Base-by-base conservation (phyloP, 2,329 filamentous ascomycete genomes). In the Calonectria pteridis region DNA sequence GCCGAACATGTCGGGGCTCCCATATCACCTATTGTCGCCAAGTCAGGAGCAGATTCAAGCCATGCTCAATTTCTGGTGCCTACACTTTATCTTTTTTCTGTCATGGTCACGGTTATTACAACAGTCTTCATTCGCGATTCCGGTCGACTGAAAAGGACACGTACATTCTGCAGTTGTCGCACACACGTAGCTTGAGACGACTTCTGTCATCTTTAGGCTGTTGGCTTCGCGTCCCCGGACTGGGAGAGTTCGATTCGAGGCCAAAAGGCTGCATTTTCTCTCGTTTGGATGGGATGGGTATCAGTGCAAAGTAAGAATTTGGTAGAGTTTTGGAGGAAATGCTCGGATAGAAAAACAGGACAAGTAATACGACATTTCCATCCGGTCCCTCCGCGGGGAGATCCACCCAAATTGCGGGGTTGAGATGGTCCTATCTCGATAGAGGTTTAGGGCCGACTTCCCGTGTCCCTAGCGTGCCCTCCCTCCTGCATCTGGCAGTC, bases 81-180 rank as follows among this genome's bases (percentile, higher is more conserved):
- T 37, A 59, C 55, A 59, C 40, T 59, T 59, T 35, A 37, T 59
- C 33, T 59, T 59, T 31, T 59, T 59, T 37, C 55, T 59, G 23
- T 9, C 14, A 35, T 16, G n/a, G n/a, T 14, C 33, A 18, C 23
- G 13, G 33, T 59, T 26, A 37, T 35, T 59, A 59, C n/a, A 10
- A 20, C 5, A 3, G 16, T 40, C 9, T 4, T 6, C n/a, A 26
- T 59, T 59, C 11, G 23, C 16, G 6, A 18, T 23, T 16, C 10
- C 13, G 20, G 5, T 28, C 9, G 18, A 2, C 55, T 11, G 2
- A 2, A n/a, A 23, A 3, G 18, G n/a, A 11, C 33, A 59, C 55
- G 6, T 59, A 59, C 55, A 59, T 33, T 59, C 55, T 33, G 55
- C 55, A 59, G 33, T 40, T 40, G 33, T 59, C 55, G 23, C 55